Evolutionary conservation across 371 early-diverging fungal genomes (phyloP).

Genomic region (Zychaea mexicana): DNA sequence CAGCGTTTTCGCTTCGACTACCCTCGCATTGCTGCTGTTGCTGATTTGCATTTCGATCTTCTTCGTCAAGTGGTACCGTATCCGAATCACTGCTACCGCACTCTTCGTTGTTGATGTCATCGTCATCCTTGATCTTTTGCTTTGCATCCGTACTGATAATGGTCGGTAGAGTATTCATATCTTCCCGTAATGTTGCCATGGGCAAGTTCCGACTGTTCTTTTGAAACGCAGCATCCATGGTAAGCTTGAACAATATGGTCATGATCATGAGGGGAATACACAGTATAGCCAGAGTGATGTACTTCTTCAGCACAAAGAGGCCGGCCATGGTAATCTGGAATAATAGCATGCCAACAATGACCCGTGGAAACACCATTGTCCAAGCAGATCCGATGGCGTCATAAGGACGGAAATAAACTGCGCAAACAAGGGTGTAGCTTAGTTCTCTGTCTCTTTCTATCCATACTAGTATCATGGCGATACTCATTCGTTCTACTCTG

Average conservation of each 20-base stretch:
- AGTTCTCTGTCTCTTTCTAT: neutral
- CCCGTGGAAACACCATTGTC: conserved; percentile 78
- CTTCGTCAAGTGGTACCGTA: too few relatives aligned
- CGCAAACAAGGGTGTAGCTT: neutral
- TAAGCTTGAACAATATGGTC: conserved; percentile 52
- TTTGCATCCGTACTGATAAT: neutral
- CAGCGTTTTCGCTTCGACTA: neutral
- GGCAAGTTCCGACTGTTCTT: conserved; percentile 45
- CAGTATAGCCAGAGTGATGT: conserved; percentile 35
- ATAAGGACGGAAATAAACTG: conserved; percentile 81
- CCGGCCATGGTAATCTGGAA: conserved; percentile 89
- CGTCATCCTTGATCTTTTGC: neutral
- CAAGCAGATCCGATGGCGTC: conserved; percentile 83
- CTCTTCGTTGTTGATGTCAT: neutral
- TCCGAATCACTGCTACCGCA: neutral
- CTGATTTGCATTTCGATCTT: neutral
- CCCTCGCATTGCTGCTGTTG: neutral
- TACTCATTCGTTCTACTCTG: too few relatives aligned
- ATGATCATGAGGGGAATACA: conserved; percentile 48
- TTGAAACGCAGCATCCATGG: conserved; percentile 52
- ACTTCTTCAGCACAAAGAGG: conserved; percentile 55
- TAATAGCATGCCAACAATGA: conserved; percentile 77
- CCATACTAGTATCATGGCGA: neutral
- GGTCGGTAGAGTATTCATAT: conserved; percentile 19
- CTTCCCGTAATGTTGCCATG: conserved; percentile 34